A percentile compares a stretch with the other conserved stretches of the same genome.
Conservation (phyloP, 768 basidiomycete species). For the Mycena vulgaris region DNA sequence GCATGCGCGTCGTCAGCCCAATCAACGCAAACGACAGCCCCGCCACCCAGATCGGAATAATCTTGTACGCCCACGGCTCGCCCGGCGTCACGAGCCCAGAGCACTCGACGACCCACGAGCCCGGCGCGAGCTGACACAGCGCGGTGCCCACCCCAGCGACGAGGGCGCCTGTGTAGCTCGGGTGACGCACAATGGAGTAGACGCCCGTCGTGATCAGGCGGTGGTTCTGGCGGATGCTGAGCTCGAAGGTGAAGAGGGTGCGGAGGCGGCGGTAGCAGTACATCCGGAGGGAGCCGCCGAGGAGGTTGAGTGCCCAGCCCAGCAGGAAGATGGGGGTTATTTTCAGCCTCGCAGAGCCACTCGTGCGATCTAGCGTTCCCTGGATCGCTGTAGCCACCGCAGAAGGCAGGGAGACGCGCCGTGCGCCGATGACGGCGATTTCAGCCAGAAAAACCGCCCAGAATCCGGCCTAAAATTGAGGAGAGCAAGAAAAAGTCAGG, state of each 20-base stretch:
- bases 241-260: conserved; percentile 39
- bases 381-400: conserved; percentile 22
- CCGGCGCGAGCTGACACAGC: conserved; percentile 28
- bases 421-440: conserved; percentile 38
- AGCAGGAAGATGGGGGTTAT: conserved; percentile 9
- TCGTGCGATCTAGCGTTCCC: conserved; percentile 19
- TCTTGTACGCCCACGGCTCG: not conserved
- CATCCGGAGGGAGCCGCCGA: not conserved
- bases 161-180: conserved; percentile 44
- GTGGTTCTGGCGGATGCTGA: conserved; percentile 52
- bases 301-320: not conserved
- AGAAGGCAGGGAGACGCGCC: conserved; percentile 1
- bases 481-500: too few species aligned
- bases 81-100: not conserved
- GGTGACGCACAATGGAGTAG: conserved; percentile 50
- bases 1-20: conserved; percentile 13
- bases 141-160: conserved; percentile 43
- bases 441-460: conserved; percentile 42
- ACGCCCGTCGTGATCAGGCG: conserved; percentile 45
- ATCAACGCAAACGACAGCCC: not conserved
- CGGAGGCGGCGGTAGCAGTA: conserved; percentile 42
- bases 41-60: conserved; percentile 4
- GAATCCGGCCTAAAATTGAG: conserved; percentile 36
- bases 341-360: not conserved
- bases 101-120: conserved; percentile 37